Evolutionary conservation across 352 stramenopile genomes (phyloP).

Genomic region (Pythium dissotocum): DNA sequence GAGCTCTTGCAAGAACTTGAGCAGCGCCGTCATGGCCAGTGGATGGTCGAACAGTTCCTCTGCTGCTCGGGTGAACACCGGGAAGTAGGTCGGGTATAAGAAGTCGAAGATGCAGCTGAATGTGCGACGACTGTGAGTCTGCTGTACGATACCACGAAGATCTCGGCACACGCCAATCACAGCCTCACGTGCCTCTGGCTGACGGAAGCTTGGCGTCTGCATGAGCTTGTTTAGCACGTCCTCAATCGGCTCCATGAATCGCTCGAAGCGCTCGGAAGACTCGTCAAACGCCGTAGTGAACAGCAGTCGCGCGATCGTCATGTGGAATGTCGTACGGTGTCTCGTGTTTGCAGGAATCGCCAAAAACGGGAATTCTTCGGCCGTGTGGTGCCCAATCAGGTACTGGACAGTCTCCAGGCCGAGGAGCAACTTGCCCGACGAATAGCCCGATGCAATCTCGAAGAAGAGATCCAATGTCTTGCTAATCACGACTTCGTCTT

Average conservation of each 20-base stretch:
- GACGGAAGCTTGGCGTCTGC: constrained; percentile 72
- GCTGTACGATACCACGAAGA: constrained; percentile 94
- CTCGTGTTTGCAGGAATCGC: constrained; percentile 91
- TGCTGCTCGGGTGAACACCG: constrained; percentile 93
- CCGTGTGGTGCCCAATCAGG: constrained; percentile 95
- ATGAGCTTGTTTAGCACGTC: constrained; percentile 82
- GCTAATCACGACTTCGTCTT: constrained; percentile 94
- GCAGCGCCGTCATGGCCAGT: constrained; percentile 93
- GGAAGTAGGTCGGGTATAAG: constrained; percentile 96
- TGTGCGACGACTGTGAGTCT: constrained; percentile 95
- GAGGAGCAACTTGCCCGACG: constrained; percentile 96
- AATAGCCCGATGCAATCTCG: constrained; percentile 97
- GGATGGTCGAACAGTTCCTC: constrained; percentile 94
- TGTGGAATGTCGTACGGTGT: constrained; percentile 97
- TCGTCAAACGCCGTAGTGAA: constrained; percentile 96
- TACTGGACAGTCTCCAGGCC: constrained; percentile 97
- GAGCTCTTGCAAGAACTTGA: constrained; percentile 97
- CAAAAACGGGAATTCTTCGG: constrained; percentile 98
- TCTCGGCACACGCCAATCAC: constrained; percentile 97
- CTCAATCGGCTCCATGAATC: constrained; percentile 95
- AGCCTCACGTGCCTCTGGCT: constrained; percentile 80
- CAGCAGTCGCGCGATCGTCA: constrained; percentile 95
- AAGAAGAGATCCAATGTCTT: constrained; percentile 97
- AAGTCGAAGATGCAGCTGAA: constrained; percentile 98
- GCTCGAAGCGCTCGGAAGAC: constrained; percentile 93